Percentiles rank a stretch among this genome's conserved stretches.
phyloP scores from a whole-genome alignment of 176 grass and related monocot genomes.

The Oryza brachyantha region DNA sequence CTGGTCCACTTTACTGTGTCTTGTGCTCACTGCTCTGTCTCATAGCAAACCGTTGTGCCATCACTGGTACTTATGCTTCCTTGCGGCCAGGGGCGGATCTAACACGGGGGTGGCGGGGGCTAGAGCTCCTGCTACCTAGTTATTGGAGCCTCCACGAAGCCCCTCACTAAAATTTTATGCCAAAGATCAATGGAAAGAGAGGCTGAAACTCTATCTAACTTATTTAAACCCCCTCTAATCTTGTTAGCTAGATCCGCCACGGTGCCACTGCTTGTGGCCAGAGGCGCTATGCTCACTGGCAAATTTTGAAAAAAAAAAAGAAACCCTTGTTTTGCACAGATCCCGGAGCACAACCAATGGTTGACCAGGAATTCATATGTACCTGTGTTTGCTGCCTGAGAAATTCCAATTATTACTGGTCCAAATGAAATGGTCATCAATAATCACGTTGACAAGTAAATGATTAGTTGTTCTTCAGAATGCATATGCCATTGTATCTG shows the following conservation, averaged over 20 bases:
- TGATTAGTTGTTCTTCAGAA: not conserved
- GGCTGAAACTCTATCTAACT: too few relatives aligned
- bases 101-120: too few relatives aligned
- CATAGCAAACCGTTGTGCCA: not conserved
- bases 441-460: not conserved
- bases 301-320: not conserved
- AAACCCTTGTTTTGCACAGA: not conserved
- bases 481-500: not conserved
- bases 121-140: too few relatives aligned
- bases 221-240: too few relatives aligned
- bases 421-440: not conserved
- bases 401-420: slow-evolving; percentile 5
- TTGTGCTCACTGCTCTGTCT: not conserved
- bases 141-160: too few relatives aligned
- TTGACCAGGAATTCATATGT: not conserved
- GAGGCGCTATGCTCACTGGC: not conserved
- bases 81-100: not conserved
- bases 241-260: too few relatives aligned
- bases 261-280: not conserved
- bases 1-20: not conserved
- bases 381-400: not conserved
- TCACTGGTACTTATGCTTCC: not conserved
- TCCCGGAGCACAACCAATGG: not conserved
- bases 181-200: too few relatives aligned
- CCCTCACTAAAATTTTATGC: too few relatives aligned